phyloP scores from a whole-genome alignment of 441 rosid species.

The Aquilaria agallochum region DNA sequence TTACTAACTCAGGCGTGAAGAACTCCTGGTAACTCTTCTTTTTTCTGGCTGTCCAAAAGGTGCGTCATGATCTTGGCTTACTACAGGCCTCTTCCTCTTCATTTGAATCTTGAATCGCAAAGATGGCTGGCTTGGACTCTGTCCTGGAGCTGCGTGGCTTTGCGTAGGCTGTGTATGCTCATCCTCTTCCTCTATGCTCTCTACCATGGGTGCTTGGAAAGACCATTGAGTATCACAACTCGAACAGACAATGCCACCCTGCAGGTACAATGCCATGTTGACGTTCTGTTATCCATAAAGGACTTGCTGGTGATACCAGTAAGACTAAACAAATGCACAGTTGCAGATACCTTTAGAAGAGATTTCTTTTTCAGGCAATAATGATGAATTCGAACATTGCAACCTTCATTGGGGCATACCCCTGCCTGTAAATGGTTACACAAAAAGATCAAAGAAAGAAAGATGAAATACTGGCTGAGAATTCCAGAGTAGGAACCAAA shows the following conservation, averaged over 20 bases:
- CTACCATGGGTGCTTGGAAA: conserved; percentile 30
- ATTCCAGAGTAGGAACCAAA: background rate
- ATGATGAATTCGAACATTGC: conserved; percentile 59
- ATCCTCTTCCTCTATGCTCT: conserved; percentile 40
- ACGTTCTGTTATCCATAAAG: background rate
- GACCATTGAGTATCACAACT: conserved; percentile 62
- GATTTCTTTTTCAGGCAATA: conserved; percentile 66
- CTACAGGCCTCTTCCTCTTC: conserved; percentile 41
- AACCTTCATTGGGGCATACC: conserved; percentile 57
- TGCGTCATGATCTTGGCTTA: conserved; percentile 13
- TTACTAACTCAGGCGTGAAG: conserved; percentile 20
- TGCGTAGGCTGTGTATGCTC: conserved; percentile 14
- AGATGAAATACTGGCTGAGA: too few species aligned
- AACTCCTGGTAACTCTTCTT: conserved; percentile 56
- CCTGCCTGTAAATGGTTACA: conserved; percentile 49
- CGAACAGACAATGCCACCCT: conserved; percentile 62
- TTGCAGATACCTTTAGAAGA: conserved; percentile 40
- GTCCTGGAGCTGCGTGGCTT: conserved; percentile 25
- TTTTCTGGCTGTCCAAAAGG: conserved; percentile 19
- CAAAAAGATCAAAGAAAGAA: conserved; percentile 11
- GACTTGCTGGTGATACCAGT: background rate
- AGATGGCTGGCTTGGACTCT: conserved; percentile 30
- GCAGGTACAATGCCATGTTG: conserved; percentile 17
- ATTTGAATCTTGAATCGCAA: conserved; percentile 12
- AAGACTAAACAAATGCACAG: conserved; percentile 3